Conservation (phyloP, 108 stramenopile genomes). For the Epithemia pelagica region DNA sequence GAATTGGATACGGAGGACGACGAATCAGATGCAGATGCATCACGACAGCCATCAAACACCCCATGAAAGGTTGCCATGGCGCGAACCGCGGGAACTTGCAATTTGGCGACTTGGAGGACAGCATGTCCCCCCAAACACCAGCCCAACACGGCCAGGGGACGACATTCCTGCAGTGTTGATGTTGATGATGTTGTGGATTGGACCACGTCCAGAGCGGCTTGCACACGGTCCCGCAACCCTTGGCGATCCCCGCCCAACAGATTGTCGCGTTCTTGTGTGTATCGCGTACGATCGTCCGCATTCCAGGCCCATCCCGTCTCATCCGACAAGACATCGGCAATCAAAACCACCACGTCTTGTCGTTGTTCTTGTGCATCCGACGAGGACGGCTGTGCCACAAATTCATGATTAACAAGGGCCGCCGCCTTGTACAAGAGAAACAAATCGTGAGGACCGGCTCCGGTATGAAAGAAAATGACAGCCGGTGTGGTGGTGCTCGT, state of each 20-base stretch:
- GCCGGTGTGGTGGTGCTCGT: constrained; percentile 20
- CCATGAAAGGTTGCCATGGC: constrained; percentile 65
- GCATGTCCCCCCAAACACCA: constrained; percentile 74
- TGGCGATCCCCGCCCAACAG: constrained; percentile 22
- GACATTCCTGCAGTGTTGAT: not conserved
- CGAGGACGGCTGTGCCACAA: not conserved
- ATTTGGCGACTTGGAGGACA: constrained; percentile 41
- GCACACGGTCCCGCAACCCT: constrained; percentile 25
- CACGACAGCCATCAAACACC: constrained; percentile 36
- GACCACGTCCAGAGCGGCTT: constrained; percentile 19
- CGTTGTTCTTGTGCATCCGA: not conserved
- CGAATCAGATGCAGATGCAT: not conserved
- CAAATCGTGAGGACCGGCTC: constrained; percentile 69
- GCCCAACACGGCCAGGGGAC: constrained; percentile 41
- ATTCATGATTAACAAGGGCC: constrained; percentile 29
- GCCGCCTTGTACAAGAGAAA: constrained; percentile 64
- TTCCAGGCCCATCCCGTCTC: constrained; percentile 60
- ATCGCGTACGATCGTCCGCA: constrained; percentile 32
- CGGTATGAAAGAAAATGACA: constrained; percentile 67
- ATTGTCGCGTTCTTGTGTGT: constrained; percentile 27
- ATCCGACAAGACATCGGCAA: constrained; percentile 59
- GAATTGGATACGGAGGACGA: not conserved
- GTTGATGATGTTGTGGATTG: not conserved
- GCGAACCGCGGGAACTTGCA: constrained; percentile 16
- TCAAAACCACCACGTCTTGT: constrained; percentile 41